Evolutionary conservation across 1,284 basidiomycete genomes (phyloP).

Genomic region (Microbotryum lychnidis-dioicae): DNA sequence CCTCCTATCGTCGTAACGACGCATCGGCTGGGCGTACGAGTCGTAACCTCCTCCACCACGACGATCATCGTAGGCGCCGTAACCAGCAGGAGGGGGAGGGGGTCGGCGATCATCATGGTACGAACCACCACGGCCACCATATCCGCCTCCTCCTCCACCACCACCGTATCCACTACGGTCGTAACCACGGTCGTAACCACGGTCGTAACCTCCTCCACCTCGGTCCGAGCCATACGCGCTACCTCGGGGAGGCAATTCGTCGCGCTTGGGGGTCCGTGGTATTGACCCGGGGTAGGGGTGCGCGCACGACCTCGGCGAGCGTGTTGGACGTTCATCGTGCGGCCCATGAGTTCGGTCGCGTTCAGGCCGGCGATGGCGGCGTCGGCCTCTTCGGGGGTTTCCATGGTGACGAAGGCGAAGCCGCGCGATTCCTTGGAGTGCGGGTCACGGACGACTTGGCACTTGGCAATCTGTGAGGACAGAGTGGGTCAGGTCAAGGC

Average conservation of each 20-base stretch:
- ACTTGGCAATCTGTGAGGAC: constrained; percentile 49
- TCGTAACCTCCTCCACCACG: constrained; percentile 5
- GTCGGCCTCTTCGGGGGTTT: constrained; percentile 74
- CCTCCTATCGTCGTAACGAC: constrained; percentile 8
- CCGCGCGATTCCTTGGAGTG: constrained; percentile 93
- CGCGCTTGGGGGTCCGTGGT: constrained; percentile 75
- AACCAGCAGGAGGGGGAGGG: neutral
- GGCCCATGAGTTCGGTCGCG: constrained; percentile 75
- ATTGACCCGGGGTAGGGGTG: constrained; percentile 88
- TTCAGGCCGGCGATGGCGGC: constrained; percentile 77
- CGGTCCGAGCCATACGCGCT: constrained; percentile 42
- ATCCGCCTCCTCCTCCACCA: constrained; percentile 32
- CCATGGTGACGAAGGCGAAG: constrained; percentile 97
- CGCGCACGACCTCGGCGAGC: constrained; percentile 87
- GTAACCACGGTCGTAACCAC: constrained; percentile 42
- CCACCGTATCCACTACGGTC: constrained; percentile 40
- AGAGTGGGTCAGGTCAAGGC: neutral
- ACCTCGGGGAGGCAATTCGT: constrained; percentile 21
- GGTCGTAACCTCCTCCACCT: constrained; percentile 37
- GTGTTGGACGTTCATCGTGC: constrained; percentile 77
- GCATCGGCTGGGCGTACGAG: constrained; percentile 20
- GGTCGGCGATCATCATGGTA: constrained; percentile 3
- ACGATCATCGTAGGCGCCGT: constrained; percentile 11
- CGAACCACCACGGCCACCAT: neutral
- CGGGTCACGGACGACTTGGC: constrained; percentile 93